Conservation (phyloP, 2,329 filamentous ascomycete species). For the Ambrosiella xylebori region DNA sequence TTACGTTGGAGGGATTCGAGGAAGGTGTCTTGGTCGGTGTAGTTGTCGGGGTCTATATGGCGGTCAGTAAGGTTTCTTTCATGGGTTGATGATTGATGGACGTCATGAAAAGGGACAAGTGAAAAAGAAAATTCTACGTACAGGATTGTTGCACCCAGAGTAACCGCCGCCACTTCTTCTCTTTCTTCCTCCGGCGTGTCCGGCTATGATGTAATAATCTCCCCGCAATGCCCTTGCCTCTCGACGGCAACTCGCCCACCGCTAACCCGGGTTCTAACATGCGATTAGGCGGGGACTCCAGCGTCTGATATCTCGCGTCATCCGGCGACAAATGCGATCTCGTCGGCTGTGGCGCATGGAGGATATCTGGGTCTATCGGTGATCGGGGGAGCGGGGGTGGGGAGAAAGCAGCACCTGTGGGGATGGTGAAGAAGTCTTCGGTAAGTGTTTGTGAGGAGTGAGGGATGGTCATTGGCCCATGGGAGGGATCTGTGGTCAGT, state of each 20-base stretch:
- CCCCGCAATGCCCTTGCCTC: conserved; percentile 21
- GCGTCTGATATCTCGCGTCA: conserved; percentile 53
- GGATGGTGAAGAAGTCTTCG: not conserved
- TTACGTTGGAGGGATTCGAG: conserved; percentile 92
- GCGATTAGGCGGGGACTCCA: conserved; percentile 31
- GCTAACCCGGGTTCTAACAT: conserved; percentile 12
- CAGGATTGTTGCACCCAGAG: conserved; percentile 96
- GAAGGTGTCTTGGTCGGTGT: conserved; percentile 92
- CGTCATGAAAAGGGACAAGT: conserved; percentile 19
- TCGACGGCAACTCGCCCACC: not conserved
- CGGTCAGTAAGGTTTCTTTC: not conserved
- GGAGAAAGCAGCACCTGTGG: not conserved
- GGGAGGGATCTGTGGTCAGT: not conserved
- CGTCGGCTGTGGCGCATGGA: conserved; percentile 22
- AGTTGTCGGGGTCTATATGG: conserved; percentile 77
- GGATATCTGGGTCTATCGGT: conserved; percentile 1
- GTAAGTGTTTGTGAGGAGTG: not conserved
- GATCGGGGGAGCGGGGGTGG: conserved; percentile 3
- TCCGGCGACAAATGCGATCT: conserved; percentile 62
- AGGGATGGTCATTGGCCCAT: not conserved
- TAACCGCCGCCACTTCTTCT: conserved; percentile 78
- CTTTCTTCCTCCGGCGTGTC: conserved; percentile 50
- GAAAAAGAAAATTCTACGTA: conserved; percentile 25
- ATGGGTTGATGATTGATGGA: not conserved
- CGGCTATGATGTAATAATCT: conserved; percentile 36